Conservation (phyloP, 208 protist genomes). For the Paratrypanosoma confusum region DNA sequence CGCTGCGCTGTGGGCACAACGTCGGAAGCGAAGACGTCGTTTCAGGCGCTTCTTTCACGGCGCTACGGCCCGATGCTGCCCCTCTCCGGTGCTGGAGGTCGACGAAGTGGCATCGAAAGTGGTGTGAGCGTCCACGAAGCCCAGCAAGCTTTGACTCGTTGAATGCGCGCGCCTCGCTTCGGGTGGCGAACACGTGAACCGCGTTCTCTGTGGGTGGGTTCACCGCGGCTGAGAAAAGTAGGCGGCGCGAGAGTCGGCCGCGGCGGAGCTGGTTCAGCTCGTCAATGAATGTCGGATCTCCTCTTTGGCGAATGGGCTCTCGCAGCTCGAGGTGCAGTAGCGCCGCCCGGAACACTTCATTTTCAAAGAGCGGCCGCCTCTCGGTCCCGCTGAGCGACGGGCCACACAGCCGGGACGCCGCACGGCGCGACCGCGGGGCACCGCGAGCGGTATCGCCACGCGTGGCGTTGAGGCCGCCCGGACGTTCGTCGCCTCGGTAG, state of each 20-base stretch:
- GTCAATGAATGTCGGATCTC: constrained; percentile 35
- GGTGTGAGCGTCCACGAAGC: constrained; percentile 23
- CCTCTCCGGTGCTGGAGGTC: no score
- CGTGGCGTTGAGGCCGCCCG: background rate
- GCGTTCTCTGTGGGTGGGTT: constrained; percentile 42
- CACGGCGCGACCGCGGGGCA: background rate
- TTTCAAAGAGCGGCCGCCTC: constrained; percentile 50
- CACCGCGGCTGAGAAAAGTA: constrained; percentile 43
- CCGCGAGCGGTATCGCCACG: background rate
- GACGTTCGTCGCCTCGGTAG: background rate
- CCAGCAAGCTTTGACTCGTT: constrained; percentile 63
- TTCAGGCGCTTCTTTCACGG: no score
- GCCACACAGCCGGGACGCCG: background rate
- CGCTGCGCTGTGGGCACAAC: no score
- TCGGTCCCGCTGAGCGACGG: no score
- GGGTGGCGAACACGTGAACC: constrained; percentile 61
- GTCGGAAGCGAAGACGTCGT: no score
- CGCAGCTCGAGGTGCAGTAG: constrained; percentile 59
- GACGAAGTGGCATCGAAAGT: constrained; percentile 53
- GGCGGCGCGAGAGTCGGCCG: constrained; percentile 43
- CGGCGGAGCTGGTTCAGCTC: constrained; percentile 53
- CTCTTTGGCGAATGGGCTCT: constrained; percentile 25
- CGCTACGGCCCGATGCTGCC: no score
- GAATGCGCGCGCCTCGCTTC: constrained; percentile 41
- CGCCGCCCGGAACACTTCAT: constrained; percentile 39